Percentiles rank a stretch among this genome's conserved stretches.
Conservation (phyloP, 495 filamentous ascomycete genomes). For the Cercophora scortea region DNA sequence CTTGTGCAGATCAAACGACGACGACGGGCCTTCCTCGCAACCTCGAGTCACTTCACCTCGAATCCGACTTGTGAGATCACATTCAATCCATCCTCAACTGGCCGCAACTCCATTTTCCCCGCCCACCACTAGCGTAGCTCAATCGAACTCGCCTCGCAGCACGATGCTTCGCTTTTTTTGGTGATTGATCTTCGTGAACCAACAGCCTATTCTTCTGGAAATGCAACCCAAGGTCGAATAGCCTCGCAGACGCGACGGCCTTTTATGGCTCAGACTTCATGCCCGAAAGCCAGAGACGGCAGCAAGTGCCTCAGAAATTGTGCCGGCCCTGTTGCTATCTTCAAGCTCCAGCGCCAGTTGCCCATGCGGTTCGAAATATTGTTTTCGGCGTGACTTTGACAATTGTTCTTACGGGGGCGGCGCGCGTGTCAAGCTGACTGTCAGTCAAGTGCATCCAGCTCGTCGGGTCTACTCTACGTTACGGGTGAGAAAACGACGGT, state of each 20-base stretch:
- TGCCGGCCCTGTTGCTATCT: neutral
- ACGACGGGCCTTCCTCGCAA: neutral
- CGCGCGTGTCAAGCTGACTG: no score
- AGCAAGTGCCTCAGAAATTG: constrained; percentile 1
- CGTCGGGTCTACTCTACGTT: neutral
- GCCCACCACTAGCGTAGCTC: neutral
- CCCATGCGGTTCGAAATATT: no score
- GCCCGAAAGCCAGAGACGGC: neutral
- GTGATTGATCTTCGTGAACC: constrained; percentile 11
- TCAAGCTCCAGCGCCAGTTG: no score
- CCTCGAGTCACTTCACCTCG: neutral
- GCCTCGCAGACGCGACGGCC: neutral
- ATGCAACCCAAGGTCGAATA: constrained; percentile 1
- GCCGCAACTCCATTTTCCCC: neutral
- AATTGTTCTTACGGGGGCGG: no score
- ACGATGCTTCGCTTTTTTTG: neutral
- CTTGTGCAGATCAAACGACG: constrained; percentile 2
- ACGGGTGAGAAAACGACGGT: neutral
- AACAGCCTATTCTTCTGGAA: constrained; percentile 11
- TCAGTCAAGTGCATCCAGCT: no score
- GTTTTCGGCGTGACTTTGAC: no score
- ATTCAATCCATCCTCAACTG: neutral
- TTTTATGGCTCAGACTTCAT: neutral
- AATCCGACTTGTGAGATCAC: neutral
- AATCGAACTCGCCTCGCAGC: neutral